These are phyloP conservation scores for Aspergillus uvarum DNA, from an alignment of 2,329 filamentous ascomycete species.

Conservation along the genomic window DNA sequence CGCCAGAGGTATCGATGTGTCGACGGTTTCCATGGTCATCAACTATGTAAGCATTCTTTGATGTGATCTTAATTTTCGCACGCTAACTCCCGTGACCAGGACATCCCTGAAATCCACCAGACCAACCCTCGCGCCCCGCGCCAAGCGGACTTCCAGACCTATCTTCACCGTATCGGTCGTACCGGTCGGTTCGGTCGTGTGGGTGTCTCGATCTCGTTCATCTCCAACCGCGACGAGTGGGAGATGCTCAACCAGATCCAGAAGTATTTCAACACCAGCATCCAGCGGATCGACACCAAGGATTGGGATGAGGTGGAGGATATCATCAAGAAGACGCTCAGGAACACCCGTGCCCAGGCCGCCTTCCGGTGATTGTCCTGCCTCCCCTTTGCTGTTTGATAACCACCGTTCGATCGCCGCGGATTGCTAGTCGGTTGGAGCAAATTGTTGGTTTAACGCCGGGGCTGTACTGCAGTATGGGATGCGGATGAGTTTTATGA, in stretches of 20 bases:
- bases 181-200: slow-evolving; percentile 96
- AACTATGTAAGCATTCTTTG: slow-evolving; percentile 66
- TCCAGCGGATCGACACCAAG: slow-evolving; percentile 75
- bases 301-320: slow-evolving; percentile 92
- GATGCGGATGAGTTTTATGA: slow-evolving; percentile 32
- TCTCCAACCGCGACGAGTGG: slow-evolving; percentile 82
- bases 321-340: slow-evolving; percentile 77
- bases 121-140: slow-evolving; percentile 57
- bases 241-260: slow-evolving; percentile 77
- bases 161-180: slow-evolving; percentile 95
- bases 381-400: background rate
- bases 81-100: slow-evolving; percentile 33
- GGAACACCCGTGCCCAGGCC: slow-evolving; percentile 48
- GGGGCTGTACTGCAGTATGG: slow-evolving; percentile 14
- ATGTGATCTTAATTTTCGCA: background rate
- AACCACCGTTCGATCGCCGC: background rate
- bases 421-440: background rate
- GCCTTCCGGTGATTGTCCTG: slow-evolving; percentile 29
- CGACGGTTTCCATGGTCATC: slow-evolving; percentile 95
- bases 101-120: slow-evolving; percentile 67
- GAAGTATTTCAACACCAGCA: slow-evolving; percentile 73
- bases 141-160: slow-evolving; percentile 84
- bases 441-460: slow-evolving; percentile 10
- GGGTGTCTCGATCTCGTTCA: slow-evolving; percentile 92
- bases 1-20: slow-evolving; percentile 88